These are phyloP conservation scores for Pyrus betulifolia DNA, from an alignment of 306 rosid species.

Conservation along the genomic window DNA sequence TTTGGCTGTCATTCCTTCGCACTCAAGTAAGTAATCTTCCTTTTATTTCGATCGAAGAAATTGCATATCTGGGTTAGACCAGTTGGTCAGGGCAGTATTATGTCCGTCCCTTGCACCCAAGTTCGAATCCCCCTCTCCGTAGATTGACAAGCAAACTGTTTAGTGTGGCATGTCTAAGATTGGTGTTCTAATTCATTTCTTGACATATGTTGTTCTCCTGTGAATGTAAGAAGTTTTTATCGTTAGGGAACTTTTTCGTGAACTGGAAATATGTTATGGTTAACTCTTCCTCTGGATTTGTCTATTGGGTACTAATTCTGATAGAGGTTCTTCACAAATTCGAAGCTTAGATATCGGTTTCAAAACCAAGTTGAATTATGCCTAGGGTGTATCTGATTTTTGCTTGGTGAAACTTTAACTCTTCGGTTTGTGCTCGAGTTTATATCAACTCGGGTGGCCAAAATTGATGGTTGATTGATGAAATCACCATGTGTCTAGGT, in stretches of 20 bases:
- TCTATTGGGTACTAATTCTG: background rate
- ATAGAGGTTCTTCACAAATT: background rate
- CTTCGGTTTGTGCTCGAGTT: background rate
- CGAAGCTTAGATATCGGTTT: background rate
- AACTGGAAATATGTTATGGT: background rate
- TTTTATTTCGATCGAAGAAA: background rate
- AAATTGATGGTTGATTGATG: background rate
- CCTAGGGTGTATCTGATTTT: background rate
- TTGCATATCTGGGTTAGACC: background rate
- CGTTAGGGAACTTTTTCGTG: background rate
- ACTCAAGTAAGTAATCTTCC: conserved; percentile 38
- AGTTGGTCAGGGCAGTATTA: background rate
- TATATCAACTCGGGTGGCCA: background rate
- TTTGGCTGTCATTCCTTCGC: conserved; percentile 61
- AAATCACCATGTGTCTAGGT: conserved; percentile 36
- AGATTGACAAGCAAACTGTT: background rate
- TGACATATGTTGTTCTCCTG: background rate
- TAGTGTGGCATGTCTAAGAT: background rate
- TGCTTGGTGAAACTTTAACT: background rate
- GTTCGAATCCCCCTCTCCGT: background rate
- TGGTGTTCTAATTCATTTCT: background rate
- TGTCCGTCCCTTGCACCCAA: background rate
- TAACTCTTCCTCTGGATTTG: background rate
- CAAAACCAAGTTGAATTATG: background rate
- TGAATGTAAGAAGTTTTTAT: background rate